phyloP scores from a whole-genome alignment of 2,329 filamentous ascomycete genomes.

The Colletotrichum sp. region DNA sequence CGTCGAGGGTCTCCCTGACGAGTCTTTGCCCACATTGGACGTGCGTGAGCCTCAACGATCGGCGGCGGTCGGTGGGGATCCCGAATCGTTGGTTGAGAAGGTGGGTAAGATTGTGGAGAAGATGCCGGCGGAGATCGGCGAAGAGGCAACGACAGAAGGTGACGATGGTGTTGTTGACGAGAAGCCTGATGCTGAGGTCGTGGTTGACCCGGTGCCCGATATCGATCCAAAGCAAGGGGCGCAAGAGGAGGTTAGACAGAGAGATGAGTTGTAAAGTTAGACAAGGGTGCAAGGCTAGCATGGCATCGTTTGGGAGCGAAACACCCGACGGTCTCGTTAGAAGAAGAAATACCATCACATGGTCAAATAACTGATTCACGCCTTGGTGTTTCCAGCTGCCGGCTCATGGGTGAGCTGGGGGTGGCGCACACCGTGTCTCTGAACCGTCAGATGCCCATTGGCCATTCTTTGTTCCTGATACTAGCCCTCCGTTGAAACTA shows the following conservation, averaged over 20 bases:
- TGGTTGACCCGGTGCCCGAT: not conserved
- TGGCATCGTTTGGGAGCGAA: not conserved
- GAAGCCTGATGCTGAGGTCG: conserved; percentile 26
- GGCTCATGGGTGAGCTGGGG: not conserved
- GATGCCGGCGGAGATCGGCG: conserved; percentile 18
- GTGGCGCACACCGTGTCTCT: not conserved
- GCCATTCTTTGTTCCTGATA: not conserved
- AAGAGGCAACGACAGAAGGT: not conserved
- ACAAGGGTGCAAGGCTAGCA: not conserved
- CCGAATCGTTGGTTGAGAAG: conserved; percentile 52
- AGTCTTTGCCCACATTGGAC: conserved; percentile 54
- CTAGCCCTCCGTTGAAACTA: not conserved
- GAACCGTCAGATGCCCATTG: not conserved
- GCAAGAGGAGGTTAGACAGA: conserved; percentile 14
- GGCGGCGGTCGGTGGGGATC: conserved; percentile 27
- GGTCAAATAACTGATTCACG: not conserved
- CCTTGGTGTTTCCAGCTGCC: not conserved
- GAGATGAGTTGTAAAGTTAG: conserved; percentile 12
- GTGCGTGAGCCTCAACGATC: conserved; percentile 35
- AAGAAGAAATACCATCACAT: conserved; percentile 11
- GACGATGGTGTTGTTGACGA: not conserved
- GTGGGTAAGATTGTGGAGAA: conserved; percentile 57
- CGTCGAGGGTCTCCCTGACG: conserved; percentile 40
- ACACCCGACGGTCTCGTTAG: not conserved
- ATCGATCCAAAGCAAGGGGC: conserved; percentile 27